A percentile compares a stretch with the other conserved stretches of the same genome.
phyloP scores from a whole-genome alignment of 2,329 filamentous ascomycete species.

The Xylariales sp. region DNA sequence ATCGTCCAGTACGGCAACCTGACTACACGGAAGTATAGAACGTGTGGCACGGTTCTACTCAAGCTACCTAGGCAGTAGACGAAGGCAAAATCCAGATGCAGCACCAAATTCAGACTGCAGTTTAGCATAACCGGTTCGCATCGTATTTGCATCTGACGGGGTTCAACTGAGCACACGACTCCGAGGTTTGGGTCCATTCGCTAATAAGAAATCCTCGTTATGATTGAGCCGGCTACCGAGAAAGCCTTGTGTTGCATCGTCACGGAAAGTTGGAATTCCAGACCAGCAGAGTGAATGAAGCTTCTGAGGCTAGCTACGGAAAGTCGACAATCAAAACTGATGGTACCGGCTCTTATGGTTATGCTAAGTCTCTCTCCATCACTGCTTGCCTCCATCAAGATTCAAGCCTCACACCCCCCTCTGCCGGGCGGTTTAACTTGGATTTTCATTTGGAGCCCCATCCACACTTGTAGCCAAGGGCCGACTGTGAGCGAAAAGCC shows the following conservation, averaged over 20 bases:
- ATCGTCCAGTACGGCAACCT: too few relatives aligned
- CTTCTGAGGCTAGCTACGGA: conserved; percentile 1
- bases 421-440: not conserved
- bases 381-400: too few relatives aligned
- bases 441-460: not conserved
- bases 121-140: too few relatives aligned
- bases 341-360: not conserved
- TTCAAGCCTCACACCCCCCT: not conserved
- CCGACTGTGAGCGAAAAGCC: conserved; percentile 3
- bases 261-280: conserved; percentile 6
- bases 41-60: too few relatives aligned
- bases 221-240: conserved; percentile 6
- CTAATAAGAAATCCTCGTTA: not conserved
- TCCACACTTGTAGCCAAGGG: conserved; percentile 9
- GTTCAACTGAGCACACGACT: conserved; percentile 7
- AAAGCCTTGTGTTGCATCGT: conserved; percentile 6
- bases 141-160: too few relatives aligned
- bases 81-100: too few relatives aligned
- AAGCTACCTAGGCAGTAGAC: too few relatives aligned
- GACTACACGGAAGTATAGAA: too few relatives aligned
- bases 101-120: too few relatives aligned
- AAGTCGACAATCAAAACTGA: conserved; percentile 2
- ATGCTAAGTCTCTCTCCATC: not conserved
- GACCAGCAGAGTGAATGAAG: not conserved
- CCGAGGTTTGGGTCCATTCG: not conserved